Evolutionary conservation across 2,329 filamentous ascomycete species (phyloP).

Genomic region (Xylaria polymorpha): DNA sequence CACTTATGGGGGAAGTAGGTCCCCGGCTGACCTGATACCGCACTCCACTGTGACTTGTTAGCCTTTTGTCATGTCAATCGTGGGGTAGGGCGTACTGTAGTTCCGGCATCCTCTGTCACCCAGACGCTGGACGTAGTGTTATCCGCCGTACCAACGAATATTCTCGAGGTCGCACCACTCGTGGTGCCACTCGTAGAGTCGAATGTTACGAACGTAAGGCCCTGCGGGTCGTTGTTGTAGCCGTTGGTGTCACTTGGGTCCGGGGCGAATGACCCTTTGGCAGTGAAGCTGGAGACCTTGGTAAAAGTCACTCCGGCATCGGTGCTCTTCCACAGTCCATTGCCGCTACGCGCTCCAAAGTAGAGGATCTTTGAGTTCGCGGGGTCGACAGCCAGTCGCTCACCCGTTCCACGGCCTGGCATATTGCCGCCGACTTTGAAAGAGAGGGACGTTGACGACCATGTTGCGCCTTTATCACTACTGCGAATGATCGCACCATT

Average conservation of each 20-base stretch:
- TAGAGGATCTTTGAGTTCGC: conserved; percentile 67
- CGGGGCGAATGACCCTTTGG: conserved; percentile 61
- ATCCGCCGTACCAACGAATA: conserved; percentile 68
- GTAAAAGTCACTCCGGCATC: conserved; percentile 65
- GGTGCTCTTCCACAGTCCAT: conserved; percentile 69
- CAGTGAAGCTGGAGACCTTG: conserved; percentile 64
- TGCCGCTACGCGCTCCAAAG: conserved; percentile 68
- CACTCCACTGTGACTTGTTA: conserved; percentile 54
- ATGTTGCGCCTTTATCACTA: conserved; percentile 65
- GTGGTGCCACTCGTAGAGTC: conserved; percentile 61
- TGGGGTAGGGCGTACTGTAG: conserved; percentile 48
- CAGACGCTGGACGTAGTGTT: conserved; percentile 64
- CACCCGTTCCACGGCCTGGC: conserved; percentile 69
- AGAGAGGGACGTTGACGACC: conserved; percentile 60
- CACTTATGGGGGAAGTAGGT: conserved; percentile 66
- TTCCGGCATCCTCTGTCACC: conserved; percentile 64
- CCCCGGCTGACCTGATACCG: conserved; percentile 62
- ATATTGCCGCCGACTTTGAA: conserved; percentile 73
- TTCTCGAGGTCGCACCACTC: conserved; percentile 63
- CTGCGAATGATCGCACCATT: conserved; percentile 66
- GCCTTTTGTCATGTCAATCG: background rate
- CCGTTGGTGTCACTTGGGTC: conserved; percentile 59
- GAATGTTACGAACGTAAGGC: conserved; percentile 66
- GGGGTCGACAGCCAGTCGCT: conserved; percentile 68
- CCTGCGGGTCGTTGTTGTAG: conserved; percentile 60